A percentile compares a stretch with the other conserved stretches of the same genome.
Evolutionary conservation across 176 grass and related monocot species (phyloP).

Genomic region (Oryza longistaminata): DNA sequence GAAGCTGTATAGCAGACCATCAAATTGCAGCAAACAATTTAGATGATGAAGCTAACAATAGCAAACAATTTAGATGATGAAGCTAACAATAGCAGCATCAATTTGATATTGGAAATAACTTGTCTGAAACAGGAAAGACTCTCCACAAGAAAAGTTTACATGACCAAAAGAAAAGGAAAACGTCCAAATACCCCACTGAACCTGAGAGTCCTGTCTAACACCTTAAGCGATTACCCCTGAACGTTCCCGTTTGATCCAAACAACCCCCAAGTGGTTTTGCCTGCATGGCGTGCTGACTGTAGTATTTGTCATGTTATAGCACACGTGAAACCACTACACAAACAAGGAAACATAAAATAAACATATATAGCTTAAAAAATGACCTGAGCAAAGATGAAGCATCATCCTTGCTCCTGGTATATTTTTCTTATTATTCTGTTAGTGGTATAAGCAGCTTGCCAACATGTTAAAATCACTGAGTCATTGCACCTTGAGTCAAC

Average conservation of each 20-base stretch:
- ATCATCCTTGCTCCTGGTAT: background rate
- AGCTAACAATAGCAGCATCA: background rate
- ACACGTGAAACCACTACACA: background rate
- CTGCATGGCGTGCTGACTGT: background rate
- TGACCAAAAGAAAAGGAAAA: background rate
- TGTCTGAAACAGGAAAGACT: background rate
- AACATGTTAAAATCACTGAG: background rate
- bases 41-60: background rate
- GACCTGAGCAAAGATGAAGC: too few relatives aligned
- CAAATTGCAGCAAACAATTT: background rate
- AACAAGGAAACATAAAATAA: background rate
- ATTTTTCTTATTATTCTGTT: background rate
- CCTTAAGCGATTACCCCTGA: too few relatives aligned
- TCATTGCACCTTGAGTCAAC: background rate
- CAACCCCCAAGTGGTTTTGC: background rate
- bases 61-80: background rate
- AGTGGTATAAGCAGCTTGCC: background rate
- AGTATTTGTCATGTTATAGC: background rate
- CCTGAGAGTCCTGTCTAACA: too few relatives aligned
- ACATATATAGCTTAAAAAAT: background rate
- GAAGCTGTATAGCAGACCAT: slow-evolving; percentile 10
- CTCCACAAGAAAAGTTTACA: background rate
- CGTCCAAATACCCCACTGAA: too few relatives aligned
- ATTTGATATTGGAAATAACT: slow-evolving; percentile 15
- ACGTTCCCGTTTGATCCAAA: background rate